Conservation (phyloP, 345 rosid species). For the Linum tenue region DNA sequence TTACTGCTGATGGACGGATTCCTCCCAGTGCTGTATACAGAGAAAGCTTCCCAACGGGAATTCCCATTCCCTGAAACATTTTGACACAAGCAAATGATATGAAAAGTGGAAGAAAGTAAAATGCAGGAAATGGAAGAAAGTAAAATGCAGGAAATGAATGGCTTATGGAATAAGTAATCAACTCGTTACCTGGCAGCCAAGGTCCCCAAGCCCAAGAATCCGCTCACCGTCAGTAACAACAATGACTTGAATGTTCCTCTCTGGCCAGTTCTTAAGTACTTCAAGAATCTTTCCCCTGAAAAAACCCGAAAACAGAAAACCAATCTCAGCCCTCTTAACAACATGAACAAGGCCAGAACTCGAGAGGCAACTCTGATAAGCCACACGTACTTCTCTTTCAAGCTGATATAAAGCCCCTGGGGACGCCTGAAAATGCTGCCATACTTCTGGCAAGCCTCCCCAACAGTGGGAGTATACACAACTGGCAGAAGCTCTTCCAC, state of each 20-base stretch:
- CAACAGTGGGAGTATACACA: conserved; percentile 95
- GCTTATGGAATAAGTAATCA: background rate
- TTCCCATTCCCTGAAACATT: conserved; percentile 27
- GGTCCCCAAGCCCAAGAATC: conserved; percentile 93
- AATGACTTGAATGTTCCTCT: conserved; percentile 83
- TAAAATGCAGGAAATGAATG: background rate
- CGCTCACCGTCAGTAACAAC: conserved; percentile 98
- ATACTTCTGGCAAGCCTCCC: conserved; percentile 96
- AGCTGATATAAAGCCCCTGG: conserved; percentile 90
- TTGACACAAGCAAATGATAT: conserved; percentile 52
- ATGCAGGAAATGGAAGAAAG: background rate
- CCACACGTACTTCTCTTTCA: conserved; percentile 69
- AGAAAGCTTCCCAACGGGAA: conserved; percentile 29
- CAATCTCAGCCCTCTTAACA: conserved; percentile 7
- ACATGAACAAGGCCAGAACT: background rate
- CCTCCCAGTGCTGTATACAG: conserved; percentile 29
- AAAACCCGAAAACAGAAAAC: background rate
- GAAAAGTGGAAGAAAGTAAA: background rate
- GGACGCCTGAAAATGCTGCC: conserved; percentile 89
- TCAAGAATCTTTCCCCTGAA: conserved; percentile 83
- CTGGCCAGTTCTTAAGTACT: conserved; percentile 92
- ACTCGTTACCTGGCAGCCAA: conserved; percentile 86
- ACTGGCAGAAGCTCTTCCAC: conserved; percentile 89
- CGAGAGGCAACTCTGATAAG: conserved; percentile 3
- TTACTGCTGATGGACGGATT: conserved; percentile 27